phyloP scores from a whole-genome alignment of 371 early-diverging fungal genomes.

The Cokeromyces recurvatus region DNA sequence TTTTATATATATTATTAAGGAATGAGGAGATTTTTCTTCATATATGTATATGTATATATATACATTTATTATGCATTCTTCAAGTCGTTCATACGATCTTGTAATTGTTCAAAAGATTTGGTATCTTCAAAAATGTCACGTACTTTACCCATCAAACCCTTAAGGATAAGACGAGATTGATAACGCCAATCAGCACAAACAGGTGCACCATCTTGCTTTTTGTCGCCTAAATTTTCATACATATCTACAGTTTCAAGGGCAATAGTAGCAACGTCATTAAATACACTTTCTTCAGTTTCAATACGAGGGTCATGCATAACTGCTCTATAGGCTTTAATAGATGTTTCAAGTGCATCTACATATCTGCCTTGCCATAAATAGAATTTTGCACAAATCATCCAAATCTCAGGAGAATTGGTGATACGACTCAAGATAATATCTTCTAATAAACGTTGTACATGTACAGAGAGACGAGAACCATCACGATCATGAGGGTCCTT shows the following conservation, averaged over 20 bases:
- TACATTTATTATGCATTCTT: too few relatives aligned
- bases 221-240: constrained; percentile 69
- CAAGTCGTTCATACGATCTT: constrained; percentile 57
- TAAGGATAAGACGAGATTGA: constrained; percentile 76
- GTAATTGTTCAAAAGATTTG: constrained; percentile 52
- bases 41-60: too few relatives aligned
- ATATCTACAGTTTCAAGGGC: constrained; percentile 75
- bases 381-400: constrained; percentile 74
- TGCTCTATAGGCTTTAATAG: constrained; percentile 79
- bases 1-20: too few relatives aligned
- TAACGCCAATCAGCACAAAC: constrained; percentile 88
- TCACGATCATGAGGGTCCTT: constrained; percentile 53
- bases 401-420: constrained; percentile 71
- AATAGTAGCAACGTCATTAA: constrained; percentile 63
- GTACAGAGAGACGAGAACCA: constrained; percentile 32
- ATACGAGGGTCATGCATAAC: constrained; percentile 69
- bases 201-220: constrained; percentile 28
- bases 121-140: constrained; percentile 71
- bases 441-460: constrained; percentile 57
- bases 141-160: constrained; percentile 78
- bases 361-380: constrained; percentile 61
- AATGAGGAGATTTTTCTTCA: too few relatives aligned
- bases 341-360: constrained; percentile 70
- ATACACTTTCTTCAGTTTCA: constrained; percentile 60
- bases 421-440: constrained; percentile 68